Evolutionary conservation across 108 stramenopile species (phyloP), one percentile per base, ranked within the genome.

Genomic region (Nannochloropsis gaditana): DNA sequence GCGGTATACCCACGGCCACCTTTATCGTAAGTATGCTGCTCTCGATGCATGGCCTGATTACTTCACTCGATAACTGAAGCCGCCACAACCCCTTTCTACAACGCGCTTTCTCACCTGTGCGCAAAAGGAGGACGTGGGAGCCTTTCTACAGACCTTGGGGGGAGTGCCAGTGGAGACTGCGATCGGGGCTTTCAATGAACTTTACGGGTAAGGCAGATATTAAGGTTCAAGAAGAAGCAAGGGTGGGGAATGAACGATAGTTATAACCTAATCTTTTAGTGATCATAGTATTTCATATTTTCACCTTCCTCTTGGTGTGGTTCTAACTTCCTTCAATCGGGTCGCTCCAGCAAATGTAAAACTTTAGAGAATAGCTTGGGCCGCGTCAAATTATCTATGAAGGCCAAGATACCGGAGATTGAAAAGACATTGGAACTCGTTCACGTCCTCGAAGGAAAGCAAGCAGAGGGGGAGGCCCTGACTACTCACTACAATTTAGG

Each of bases 401-500:
- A 91, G 85, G 85, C 86, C 9, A 91, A 91, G 73, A 86, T 90
- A 41, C 91, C 91, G 21, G 90, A 90, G 82, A 91, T 90, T 41
- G 91, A 91, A 84, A 90, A 89, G 6, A 88, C 91, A 6, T 86
- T 91, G 31, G 91, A 91, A 9, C 88, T 91, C 19, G 86, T 91
- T 5, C 87, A 82, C 47, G 80, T 86, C 84, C 86, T 88, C 42
- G 83, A 89, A 84, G 87, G 86, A 44, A 82, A 85, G 84, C 88
- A 88, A 84, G 85, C 83, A 21, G 91, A 90, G 31, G 86, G 50
- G 21, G 94, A 93, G 84, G 89, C 91, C 21, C 86, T 95, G 41
- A 84, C 91, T 2, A 93, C 96, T 1, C 89, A 95, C 79, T 99
- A 96, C 92, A 97, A 93, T 92, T 87, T 99, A 15, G 59, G 59